Evolutionary conservation across 78 protist genomes (phyloP).

Genomic region (Speleostelium caveatum): DNA sequence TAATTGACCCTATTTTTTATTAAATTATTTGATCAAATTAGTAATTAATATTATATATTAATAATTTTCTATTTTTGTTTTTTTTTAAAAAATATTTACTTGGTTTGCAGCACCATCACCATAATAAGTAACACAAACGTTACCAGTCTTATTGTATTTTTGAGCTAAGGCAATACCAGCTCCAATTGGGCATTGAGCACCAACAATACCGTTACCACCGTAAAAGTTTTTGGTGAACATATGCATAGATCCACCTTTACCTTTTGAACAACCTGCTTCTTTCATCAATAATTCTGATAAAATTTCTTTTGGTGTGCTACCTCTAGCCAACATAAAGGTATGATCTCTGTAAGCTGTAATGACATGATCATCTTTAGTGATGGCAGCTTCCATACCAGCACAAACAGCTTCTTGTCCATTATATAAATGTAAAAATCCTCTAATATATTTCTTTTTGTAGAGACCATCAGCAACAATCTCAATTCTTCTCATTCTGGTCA

Average conservation of each 20-base stretch:
- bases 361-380: slow-evolving; percentile 83
- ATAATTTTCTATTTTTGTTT: no score
- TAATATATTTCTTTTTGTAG: slow-evolving; percentile 91
- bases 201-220: slow-evolving; percentile 99
- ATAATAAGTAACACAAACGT: slow-evolving; percentile 86
- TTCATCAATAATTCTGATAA: slow-evolving; percentile 93
- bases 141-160: slow-evolving; percentile 87
- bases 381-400: slow-evolving; percentile 92
- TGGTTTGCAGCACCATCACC: slow-evolving; percentile 99
- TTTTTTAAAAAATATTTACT: no score
- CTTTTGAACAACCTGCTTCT: slow-evolving; percentile 91
- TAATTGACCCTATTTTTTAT: no score
- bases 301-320: slow-evolving; percentile 81
- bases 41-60: no score
- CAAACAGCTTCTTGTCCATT: slow-evolving; percentile 97
- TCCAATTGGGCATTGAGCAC: slow-evolving; percentile 96
- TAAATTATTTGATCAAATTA: no score
- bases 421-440: slow-evolving; percentile 98
- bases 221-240: slow-evolving; percentile 93
- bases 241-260: slow-evolving; percentile 99
- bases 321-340: slow-evolving; percentile 89
- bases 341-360: slow-evolving; percentile 98
- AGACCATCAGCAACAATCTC: slow-evolving; percentile 82
- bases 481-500: slow-evolving; percentile 77
- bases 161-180: slow-evolving; percentile 94